Base-by-base conservation (phyloP, 768 basidiomycete genomes). In the Rhodotorula graminis region DNA sequence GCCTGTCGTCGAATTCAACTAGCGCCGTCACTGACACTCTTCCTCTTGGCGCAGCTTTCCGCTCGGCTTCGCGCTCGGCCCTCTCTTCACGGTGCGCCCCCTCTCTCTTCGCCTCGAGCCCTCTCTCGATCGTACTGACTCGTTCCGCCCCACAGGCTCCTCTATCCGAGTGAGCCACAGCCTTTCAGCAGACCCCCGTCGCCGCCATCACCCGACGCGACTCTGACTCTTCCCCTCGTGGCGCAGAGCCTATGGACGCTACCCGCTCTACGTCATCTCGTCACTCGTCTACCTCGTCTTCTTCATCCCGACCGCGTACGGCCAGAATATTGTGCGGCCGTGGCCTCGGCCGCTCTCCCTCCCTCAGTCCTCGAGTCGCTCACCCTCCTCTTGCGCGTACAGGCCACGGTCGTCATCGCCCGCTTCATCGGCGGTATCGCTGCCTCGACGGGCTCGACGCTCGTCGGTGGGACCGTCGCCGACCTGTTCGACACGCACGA, bases 391-490 rank as follows among this genome's bases (percentile, higher is more conserved):
- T 55, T 14, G 9, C 16, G 27, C 19, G 2, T 5, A 15, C 64
- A 70, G 69, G 18, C 23, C 18, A 80, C 81, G 31, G 77, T 82
- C 37, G 70, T 82, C 37, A 69, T 81, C 25, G 74, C 76, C 25
- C 79, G 81, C 9, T 80, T 82, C 70, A 62, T 82, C 7, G 64
- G 70, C 14, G 81, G 81, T 16, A 65, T 74, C 12, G 78, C 80
- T 2, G 82, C 80, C 7, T 77, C 75, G 18, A 79, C 81, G 0
- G 83, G 74, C 1, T 65, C 78, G 0, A 82, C 82, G 5, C 68
- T 83, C 61, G 82, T 83, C 12, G 82, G 81, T 18, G 82, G 82
- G 0, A 82, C 81, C 14, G 73, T 83, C 44, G 76, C 80, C 3
- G 82, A 82, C 69, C 79, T 82, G 25, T 83, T 79, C 76, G 46